Evolutionary conservation across 116 monocot genomes (phyloP).

Genomic region (Phalaenopsis hybrid): DNA sequence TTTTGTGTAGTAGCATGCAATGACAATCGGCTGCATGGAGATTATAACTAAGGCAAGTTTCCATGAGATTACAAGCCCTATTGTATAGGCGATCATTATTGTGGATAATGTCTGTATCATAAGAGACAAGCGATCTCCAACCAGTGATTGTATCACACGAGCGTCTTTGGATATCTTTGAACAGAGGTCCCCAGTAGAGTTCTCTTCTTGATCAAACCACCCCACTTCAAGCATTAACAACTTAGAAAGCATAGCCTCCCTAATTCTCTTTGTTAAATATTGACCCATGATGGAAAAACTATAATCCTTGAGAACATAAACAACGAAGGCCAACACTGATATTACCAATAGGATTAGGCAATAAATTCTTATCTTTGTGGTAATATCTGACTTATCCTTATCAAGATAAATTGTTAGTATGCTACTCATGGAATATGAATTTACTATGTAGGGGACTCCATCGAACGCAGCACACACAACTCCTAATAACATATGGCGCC

Average conservation of each 20-base stretch:
- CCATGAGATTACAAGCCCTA: slow-evolving; percentile 53
- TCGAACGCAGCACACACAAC: slow-evolving; percentile 24
- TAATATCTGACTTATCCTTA: slow-evolving; percentile 31
- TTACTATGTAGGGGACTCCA: slow-evolving; percentile 33
- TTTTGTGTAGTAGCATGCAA: slow-evolving; percentile 42
- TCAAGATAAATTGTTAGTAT: slow-evolving; percentile 41
- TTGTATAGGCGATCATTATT: slow-evolving; percentile 34
- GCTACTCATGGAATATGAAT: slow-evolving; percentile 39
- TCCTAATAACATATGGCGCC: slow-evolving; percentile 40
- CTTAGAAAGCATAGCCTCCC: slow-evolving; percentile 51
- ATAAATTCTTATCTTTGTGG: slow-evolving; percentile 34
- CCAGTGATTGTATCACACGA: slow-evolving; percentile 43
- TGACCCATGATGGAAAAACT: slow-evolving; percentile 62
- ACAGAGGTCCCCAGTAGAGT: slow-evolving; percentile 49
- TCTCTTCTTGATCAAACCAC: slow-evolving; percentile 64
- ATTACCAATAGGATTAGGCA: slow-evolving; percentile 22
- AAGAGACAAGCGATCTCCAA: slow-evolving; percentile 55
- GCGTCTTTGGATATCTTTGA: slow-evolving; percentile 51
- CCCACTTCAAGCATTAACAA: slow-evolving; percentile 60
- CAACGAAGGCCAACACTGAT: slow-evolving; percentile 21
- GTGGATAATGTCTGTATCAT: slow-evolving; percentile 43
- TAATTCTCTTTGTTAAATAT: slow-evolving; percentile 48
- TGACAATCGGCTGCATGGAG: slow-evolving; percentile 46
- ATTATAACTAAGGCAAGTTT: slow-evolving; percentile 48
- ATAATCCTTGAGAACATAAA: slow-evolving; percentile 51